Evolutionary conservation across 441 rosid genomes (phyloP).

Genomic region (Adansonia madagascariensis): DNA sequence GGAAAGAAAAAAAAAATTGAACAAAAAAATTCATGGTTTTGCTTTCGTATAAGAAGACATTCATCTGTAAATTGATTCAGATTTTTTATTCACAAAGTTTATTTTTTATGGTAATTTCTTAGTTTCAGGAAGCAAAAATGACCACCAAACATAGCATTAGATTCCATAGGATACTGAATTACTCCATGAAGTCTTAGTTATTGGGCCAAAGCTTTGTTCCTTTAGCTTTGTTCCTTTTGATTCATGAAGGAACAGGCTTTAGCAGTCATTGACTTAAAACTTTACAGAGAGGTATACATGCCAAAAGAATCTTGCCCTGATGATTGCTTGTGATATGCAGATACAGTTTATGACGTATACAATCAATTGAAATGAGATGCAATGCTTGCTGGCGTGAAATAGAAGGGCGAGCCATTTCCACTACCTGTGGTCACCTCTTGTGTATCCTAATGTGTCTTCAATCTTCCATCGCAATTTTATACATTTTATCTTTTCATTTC

Average conservation of each 20-base stretch:
- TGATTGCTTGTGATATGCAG: conserved; percentile 30
- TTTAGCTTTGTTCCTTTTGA: not conserved
- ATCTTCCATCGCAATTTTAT: conserved; percentile 9
- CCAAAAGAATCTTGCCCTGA: conserved; percentile 21
- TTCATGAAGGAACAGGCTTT: not conserved
- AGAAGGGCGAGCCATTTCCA: conserved; percentile 86
- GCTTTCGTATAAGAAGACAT: not conserved
- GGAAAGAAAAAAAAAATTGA: not conserved
- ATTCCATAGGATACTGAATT: not conserved
- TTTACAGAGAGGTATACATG: not conserved
- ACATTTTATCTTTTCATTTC: conserved; percentile 5
- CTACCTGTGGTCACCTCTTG: conserved; percentile 91
- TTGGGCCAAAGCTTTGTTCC: not conserved
- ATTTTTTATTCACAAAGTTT: not conserved
- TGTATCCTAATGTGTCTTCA: conserved; percentile 55
- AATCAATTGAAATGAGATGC: conserved; percentile 78
- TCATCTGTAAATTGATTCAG: not conserved
- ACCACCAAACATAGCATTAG: not conserved
- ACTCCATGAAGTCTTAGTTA: not conserved
- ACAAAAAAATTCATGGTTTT: not conserved
- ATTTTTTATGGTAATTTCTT: not conserved
- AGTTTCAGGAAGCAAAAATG: not conserved
- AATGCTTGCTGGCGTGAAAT: conserved; percentile 96
- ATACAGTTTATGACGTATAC: conserved; percentile 28
- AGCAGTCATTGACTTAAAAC: conserved; percentile 2